Evolutionary conservation across 2,329 filamentous ascomycete species (phyloP), one percentile per base, ranked within the genome.

Genomic region (Microsporum canis): DNA sequence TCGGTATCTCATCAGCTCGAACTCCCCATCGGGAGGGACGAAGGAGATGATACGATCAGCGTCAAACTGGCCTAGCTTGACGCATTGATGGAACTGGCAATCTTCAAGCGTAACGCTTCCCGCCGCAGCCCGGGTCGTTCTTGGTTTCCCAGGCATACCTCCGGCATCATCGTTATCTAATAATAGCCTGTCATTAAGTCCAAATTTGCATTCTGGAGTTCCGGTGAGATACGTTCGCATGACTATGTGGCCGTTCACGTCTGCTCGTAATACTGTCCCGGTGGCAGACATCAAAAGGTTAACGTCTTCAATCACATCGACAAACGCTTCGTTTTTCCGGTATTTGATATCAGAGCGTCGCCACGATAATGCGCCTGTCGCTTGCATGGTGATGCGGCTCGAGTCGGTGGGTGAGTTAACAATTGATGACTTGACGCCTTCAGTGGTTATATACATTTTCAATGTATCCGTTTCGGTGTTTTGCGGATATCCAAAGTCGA

Each of bases 361-460:
- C 94, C 95, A 99, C 55, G 94, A 97, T 47, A 96, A 82, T 3
- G 94, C 94, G 45, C 95, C 94, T 0, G 94, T 99, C 10, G 94
- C 95, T 79, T 99, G 94, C 91, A 97, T 96, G 31, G 94, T 99
- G 75, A 99, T 99, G 74, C 92, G 94, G 67, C 91, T 92, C 58
- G 92, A 96, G 74, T 99, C 92, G 72, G 96, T 89, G 51, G 70
- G 72, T 72, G 75, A 77, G 86, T 87, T 66, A 83, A 86, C 67
- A 61, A 78, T 77, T 38, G 75, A 91, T 36, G 91, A 95, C 76
- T 96, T 96, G 77, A 99, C 92, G 62, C 94, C 94, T 78, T 99
- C 94, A 39, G 94, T 99, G 49, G 95, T 99, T 71, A 99, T 99
- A 80, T 99, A 99, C 92, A 97, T 97, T 78, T 99, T 99, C 69